phyloP scores from a whole-genome alignment of 805 yeast genomes.

The Myxozyma nipponensis region DNA sequence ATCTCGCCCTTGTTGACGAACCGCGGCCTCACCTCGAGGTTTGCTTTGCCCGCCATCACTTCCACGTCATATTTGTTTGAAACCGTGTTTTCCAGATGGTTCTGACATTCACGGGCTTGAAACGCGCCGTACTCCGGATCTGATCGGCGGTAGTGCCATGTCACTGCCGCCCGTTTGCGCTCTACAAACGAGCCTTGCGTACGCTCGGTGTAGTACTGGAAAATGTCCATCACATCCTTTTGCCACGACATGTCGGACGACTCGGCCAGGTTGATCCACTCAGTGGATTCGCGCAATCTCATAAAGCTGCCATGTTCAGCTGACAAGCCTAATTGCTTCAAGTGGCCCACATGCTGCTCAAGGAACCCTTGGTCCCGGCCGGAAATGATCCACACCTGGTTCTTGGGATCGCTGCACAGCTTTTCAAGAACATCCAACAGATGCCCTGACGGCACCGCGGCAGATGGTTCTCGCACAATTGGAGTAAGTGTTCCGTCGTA shows the following conservation, averaged over 20 bases:
- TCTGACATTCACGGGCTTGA: slow-evolving; percentile 72
- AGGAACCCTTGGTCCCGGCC: slow-evolving; percentile 92
- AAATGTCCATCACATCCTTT: slow-evolving; percentile 67
- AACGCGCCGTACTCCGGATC: slow-evolving; percentile 90
- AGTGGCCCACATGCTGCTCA: slow-evolving; percentile 80
- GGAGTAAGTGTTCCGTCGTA: slow-evolving; percentile 98
- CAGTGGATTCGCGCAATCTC: slow-evolving; percentile 52
- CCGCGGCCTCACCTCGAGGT: slow-evolving; percentile 93
- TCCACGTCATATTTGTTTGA: slow-evolving; percentile 74
- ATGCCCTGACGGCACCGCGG: slow-evolving; percentile 87
- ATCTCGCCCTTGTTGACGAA: slow-evolving; percentile 97
- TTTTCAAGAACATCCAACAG: slow-evolving; percentile 56
- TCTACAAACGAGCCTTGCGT: slow-evolving; percentile 91
- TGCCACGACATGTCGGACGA: slow-evolving; percentile 94
- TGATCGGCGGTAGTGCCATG: slow-evolving; percentile 96
- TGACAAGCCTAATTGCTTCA: slow-evolving; percentile 67
- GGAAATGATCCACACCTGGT: slow-evolving; percentile 90
- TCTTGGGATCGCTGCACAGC: slow-evolving; percentile 69
- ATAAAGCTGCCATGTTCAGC: slow-evolving; percentile 98
- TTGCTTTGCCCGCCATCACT: slow-evolving; percentile 96
- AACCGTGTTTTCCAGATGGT: slow-evolving; percentile 57
- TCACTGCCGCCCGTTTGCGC: slow-evolving; percentile 84
- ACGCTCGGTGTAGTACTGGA: slow-evolving; percentile 70
- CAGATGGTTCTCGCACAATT: slow-evolving; percentile 94
- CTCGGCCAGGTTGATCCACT: slow-evolving; percentile 84